Base-by-base conservation (phyloP, 2,329 filamentous ascomycete genomes). In the Fusarium sororula region DNA sequence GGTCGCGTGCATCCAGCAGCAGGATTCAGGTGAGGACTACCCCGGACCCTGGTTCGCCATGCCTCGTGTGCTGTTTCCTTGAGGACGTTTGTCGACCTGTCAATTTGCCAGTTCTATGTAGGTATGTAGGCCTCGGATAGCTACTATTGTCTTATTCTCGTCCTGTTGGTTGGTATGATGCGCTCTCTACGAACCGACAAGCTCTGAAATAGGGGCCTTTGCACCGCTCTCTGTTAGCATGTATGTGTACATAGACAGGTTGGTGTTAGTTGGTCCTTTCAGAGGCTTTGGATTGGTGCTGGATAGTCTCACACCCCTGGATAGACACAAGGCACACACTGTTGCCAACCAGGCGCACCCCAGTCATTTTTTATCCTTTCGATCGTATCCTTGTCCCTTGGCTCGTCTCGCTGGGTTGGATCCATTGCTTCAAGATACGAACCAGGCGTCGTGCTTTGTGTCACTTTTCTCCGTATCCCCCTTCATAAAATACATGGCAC, bases 341-440 rank as follows among this genome's bases (percentile, higher is more conserved):
- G 44, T 20, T 13, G 61, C 67, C 50, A 74, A 67, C 68, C 64
- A 77, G 75, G 66, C 56, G 59, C 41, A 61, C 72, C 74, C 73
- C 54, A 58, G 63, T 64, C 38, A 35, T 53, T 60, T 65, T 66
- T 62, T 66, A 63, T 75, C 71, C 59, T 73, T 66, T 73, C 74
- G 70, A 77, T 78, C 66, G 63, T 66, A 75, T 77, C 68, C 66
- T 62, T 73, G 70, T 70, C 66, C 62, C 75, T 78, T 78, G 69
- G 75, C 73, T 78, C 70, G 76, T 74, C 75, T 74, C 76, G 76
- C 59, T 73, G 70, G 74, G 75, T 70, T 71, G 74, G 75, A 72
- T 76, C 77, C 75, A 77, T 76, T 77, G 77, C 76, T 78, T 78
- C 77, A 78, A 78, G 77, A 78, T 77, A 78, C 77, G 77, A 76